Percentiles rank a stretch among this genome's conserved stretches.
Evolutionary conservation across 371 early-diverging fungal species (phyloP).

Genomic region (Circinella umbellata): DNA sequence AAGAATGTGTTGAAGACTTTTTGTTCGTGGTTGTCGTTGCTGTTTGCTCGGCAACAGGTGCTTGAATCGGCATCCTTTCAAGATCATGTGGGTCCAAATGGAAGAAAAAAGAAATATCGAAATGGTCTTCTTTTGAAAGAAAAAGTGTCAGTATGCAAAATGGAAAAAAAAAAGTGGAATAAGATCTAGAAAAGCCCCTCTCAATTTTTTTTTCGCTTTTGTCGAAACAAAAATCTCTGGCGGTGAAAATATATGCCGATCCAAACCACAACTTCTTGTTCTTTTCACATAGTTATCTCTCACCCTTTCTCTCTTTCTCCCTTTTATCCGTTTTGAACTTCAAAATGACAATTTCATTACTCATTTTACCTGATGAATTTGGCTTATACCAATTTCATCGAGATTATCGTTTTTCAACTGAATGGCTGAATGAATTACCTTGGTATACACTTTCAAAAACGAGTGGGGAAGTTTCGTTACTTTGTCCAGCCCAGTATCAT

Average conservation of each 20-base stretch:
- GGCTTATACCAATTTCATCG: constrained; percentile 40
- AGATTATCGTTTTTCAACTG: constrained; percentile 12
- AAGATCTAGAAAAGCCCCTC: too few relatives aligned
- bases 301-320: too few relatives aligned
- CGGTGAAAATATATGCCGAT: too few relatives aligned
- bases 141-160: too few relatives aligned
- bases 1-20: constrained; percentile 3
- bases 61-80: constrained; percentile 22
- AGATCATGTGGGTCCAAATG: constrained; percentile 19
- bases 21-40: constrained; percentile 10
- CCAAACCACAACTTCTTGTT: too few relatives aligned
- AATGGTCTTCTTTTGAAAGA: too few relatives aligned
- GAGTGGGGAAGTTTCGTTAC: constrained; percentile 58
- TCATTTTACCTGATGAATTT: constrained; percentile 41
- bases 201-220: too few relatives aligned
- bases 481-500: constrained; percentile 43
- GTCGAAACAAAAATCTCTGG: too few relatives aligned
- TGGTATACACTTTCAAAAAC: constrained; percentile 68
- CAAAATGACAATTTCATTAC: constrained; percentile 26
- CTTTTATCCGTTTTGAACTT: too few relatives aligned
- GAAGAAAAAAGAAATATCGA: background rate
- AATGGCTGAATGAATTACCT: constrained; percentile 27
- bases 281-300: too few relatives aligned
- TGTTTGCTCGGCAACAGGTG: constrained; percentile 24
- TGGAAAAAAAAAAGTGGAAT: too few relatives aligned